Base-by-base conservation (phyloP, 768 basidiomycete genomes). In the Russula sp. region DNA sequence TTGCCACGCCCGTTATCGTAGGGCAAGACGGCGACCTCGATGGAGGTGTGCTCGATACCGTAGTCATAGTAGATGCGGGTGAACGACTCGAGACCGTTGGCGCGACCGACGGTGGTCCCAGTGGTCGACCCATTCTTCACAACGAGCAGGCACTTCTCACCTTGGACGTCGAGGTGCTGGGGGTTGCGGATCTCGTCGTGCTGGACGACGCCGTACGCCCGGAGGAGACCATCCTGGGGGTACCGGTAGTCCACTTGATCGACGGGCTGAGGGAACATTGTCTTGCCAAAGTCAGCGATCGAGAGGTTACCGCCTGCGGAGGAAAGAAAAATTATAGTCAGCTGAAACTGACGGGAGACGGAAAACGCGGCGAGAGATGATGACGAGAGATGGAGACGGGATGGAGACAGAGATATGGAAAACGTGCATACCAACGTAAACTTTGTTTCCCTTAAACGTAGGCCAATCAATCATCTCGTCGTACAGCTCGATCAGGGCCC, bases 301-400 rank as follows among this genome's bases (percentile, higher is more conserved):
- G 69, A 54, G 41, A 69, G 22, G 46, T 71, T 71, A 10, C 64
- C 65, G 22, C 72, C 75, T 73, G 63, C n/a, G 65, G 67, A 68
- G 51, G 47, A 48, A 32, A 48, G 35, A 36, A 36, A 36, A 20
- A 16, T 50, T 10, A 49, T 49, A 34, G 51, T 42, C 25, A 54
- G 52, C 25, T 42, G 29, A 41, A 38, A 18, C 8, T 34, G n/a
- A 11, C 4, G 22, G 13, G 20, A 29, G 43, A 56, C 7, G 51
- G 16, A 39, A 25, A 55, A 38, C n/a, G n/a, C n/a, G n/a, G n/a
- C n/a, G n/a, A n/a, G n/a, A n/a, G n/a, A n/a, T n/a, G n/a, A 10
- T 6, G 52, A 48, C 20, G 46, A 59, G 61, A 56, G 58, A 38
- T 50, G 50, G 32, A 66, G 69, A 62, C 60, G 42, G 58, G 63